Base-by-base conservation (phyloP, 192 early-diverging fungal genomes). In the Oehlia diaphana region DNA sequence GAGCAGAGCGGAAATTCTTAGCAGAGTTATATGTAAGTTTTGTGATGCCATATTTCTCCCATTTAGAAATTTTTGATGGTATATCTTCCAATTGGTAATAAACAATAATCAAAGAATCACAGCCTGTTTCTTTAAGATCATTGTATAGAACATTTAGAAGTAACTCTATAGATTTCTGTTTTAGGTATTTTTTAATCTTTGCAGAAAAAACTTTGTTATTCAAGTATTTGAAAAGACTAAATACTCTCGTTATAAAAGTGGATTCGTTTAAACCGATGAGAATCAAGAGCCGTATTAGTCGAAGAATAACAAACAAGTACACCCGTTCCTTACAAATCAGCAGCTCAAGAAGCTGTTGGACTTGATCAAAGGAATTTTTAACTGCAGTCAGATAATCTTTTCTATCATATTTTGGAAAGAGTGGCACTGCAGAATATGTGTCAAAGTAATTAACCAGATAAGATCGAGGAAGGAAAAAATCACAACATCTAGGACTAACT, bases 251-350 rank as follows among this genome's bases (percentile, higher is more conserved):
- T 9, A 1, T 3, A 33, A 53, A 77, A 67, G 9, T 47, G 23
- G 14, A 50, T 77, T 77, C 76, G 39, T 77, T 77, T 44, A 66
- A 3, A 19, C 63, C 63, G 8, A 77, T 77, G 21, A 77, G 76
- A 28, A 67, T 13, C 44, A 77, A 31, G 2, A 77, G 42, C 19
- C 64, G 37, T 77, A 77, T 67, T 26, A 77, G 19, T 49, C 76
- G 21, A 67, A 77, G 63, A 21, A 67, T 68, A 67, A 50, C 33
- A 4, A 31, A 31, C 31, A 31, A 2, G 31, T 31, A 31, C 1
- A 31, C 0, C 31, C 31, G 31, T 31, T 31, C 31, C 31, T 31
- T 31, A 31, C 31, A 31, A 31, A 31, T 31, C 2, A 31, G 1
- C 31, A 31, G 31, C 31, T 31, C 2, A 31, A 31, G 65, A 33